These are phyloP conservation scores for Hymenoscyphus fraxineus DNA, from an alignment of 2,329 filamentous ascomycete genomes.

Conservation along the genomic window DNA sequence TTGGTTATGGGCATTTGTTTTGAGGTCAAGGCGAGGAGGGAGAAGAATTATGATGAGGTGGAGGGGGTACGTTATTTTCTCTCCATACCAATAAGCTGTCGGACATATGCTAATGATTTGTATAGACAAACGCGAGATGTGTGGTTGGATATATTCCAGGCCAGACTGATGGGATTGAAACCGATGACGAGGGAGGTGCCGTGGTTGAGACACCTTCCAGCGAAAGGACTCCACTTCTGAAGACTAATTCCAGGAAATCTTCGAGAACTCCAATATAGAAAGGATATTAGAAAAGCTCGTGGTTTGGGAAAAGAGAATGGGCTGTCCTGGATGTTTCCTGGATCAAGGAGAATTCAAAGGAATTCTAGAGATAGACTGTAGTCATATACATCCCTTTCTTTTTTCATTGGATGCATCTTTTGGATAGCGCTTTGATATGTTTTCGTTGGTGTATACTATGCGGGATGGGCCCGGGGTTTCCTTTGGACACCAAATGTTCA, in stretches of 20 bases:
- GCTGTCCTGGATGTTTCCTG: neutral
- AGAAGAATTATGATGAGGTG: slow-evolving; percentile 14
- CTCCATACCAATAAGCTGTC: neutral
- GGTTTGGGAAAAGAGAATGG: neutral
- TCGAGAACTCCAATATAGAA: slow-evolving; percentile 11
- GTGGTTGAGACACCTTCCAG: slow-evolving; percentile 24
- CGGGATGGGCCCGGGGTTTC: too few relatives aligned
- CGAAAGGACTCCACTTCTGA: slow-evolving; percentile 26
- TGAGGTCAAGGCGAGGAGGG: slow-evolving; percentile 43
- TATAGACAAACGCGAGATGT: slow-evolving; percentile 14
- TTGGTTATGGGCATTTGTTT: slow-evolving; percentile 79
- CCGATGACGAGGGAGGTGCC: slow-evolving; percentile 28
- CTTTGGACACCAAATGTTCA: too few relatives aligned
- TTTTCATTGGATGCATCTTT: neutral
- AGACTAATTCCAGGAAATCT: slow-evolving; percentile 19
- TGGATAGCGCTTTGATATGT: neutral
- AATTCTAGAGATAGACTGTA: neutral
- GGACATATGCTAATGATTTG: neutral
- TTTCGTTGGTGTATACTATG: neutral
- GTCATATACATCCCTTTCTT: neutral
- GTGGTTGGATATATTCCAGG: slow-evolving; percentile 18
- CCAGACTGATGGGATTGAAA: slow-evolving; percentile 18
- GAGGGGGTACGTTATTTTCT: neutral
- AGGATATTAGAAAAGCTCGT: neutral
- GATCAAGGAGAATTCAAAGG: neutral